These are phyloP conservation scores for Acanthamoeba triangularis DNA, from an alignment of 208 protist species.

Conservation along the genomic window DNA sequence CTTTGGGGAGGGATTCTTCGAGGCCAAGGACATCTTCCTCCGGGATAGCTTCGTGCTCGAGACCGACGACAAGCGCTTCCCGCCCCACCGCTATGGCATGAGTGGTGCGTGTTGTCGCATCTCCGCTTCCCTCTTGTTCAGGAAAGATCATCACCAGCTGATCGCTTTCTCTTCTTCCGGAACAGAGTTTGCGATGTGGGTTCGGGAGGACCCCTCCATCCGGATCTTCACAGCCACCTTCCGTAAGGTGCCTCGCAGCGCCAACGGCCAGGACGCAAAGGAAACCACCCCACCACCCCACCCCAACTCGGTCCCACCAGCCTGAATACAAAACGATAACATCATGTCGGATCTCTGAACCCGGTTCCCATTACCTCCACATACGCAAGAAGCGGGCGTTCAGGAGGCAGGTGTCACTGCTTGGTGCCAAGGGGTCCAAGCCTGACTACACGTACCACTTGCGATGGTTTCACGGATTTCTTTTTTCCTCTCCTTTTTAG, in stretches of 20 bases:
- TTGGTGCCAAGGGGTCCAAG: too few species aligned
- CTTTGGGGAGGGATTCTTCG: slow-evolving; percentile 28
- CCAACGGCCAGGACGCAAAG: not conserved
- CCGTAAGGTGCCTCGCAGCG: not conserved
- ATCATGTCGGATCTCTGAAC: too few species aligned
- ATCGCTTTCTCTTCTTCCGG: not conserved
- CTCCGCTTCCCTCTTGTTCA: not conserved
- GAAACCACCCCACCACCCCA: not conserved
- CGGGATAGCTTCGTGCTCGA: not conserved
- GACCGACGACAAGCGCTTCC: not conserved
- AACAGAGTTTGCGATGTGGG: not conserved
- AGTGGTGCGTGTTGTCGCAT: not conserved
- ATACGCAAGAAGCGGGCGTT: too few species aligned
- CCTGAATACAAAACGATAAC: too few species aligned
- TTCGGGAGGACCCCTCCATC: not conserved
- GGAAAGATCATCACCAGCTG: too few species aligned
- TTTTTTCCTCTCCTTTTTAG: too few species aligned
- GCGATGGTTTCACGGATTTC: too few species aligned
- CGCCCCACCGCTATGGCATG: not conserved
- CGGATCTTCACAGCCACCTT: not conserved
- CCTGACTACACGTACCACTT: too few species aligned
- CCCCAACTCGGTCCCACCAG: too few species aligned
- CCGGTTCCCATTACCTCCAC: too few species aligned
- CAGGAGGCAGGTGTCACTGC: too few species aligned
- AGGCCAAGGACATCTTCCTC: slow-evolving; percentile 18